Evolutionary conservation across 164 flowering plant species (phyloP), one percentile per base, ranked within the genome.

Genomic region (Litsea cubeba): DNA sequence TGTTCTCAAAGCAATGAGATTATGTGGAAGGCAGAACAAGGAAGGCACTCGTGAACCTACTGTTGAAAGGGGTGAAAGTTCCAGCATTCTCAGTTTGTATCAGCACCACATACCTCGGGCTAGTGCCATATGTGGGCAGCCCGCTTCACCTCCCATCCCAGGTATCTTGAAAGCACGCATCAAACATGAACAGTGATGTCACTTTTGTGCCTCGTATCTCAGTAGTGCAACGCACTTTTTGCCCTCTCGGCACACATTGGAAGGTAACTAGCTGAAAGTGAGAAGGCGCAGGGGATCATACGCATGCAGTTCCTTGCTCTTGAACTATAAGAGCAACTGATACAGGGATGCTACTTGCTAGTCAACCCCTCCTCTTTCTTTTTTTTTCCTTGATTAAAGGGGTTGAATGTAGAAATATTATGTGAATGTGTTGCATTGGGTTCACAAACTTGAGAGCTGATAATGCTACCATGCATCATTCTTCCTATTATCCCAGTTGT

Each of bases 1-100:
- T 67, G 97, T 95, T 75, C 88, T 95, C 77, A 95, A 95, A 84
- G 91, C 97, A 23, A 93, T 95, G 99, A 85, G 88, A 62, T 82
- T 88, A 69, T 82, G 88, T 73, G 88, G 86, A 32, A 83, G 80
- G 74, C 81, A 85, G 15, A 68, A 77, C 17, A 62, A 32, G 15
- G 87, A 80, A 70, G 78, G 28, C 32, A 77, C 76, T 3, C 83
- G 75, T 3, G 81, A 82, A 73, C 57, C 81, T 57, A 71, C 79
- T 57, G 65, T 81, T 12, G 85, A 86, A 35, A 88, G 84, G 70
- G 91, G 87, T 40, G 90, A 85, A 76, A 86, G 89, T 73, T 82
- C 91, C 35, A 85, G 87, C 85, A 86, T 85, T 86, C 57, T 83
- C 4, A 73, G 72, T 69, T 60, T 80, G 78, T 83, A 81, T 66